These are phyloP conservation scores for Phytopythium ostracodes DNA, from an alignment of 352 stramenopile species.

Conservation along the genomic window DNA sequence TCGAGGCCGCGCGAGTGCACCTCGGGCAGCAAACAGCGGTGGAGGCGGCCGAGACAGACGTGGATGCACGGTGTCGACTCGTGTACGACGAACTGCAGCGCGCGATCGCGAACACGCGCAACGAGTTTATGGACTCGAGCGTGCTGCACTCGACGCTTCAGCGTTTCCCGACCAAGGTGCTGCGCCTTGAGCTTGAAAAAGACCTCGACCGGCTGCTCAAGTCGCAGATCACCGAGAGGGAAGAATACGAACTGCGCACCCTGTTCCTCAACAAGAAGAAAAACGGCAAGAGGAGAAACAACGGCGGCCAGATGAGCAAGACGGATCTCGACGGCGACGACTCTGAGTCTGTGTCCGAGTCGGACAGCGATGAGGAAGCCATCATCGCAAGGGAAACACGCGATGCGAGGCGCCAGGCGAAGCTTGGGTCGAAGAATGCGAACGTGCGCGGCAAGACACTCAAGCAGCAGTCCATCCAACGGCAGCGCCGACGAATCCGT, in stretches of 20 bases:
- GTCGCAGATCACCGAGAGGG: constrained; percentile 76
- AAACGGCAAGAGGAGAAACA: background rate
- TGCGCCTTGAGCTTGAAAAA: constrained; percentile 88
- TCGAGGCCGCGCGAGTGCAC: constrained; percentile 33
- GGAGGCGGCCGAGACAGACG: constrained; percentile 66
- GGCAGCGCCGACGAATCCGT: constrained; percentile 74
- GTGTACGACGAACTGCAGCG: constrained; percentile 90
- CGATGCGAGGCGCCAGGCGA: constrained; percentile 26
- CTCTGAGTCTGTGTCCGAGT: constrained; percentile 44
- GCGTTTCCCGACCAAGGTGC: constrained; percentile 86
- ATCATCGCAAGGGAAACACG: constrained; percentile 49
- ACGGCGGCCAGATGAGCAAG: background rate
- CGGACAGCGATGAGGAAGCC: constrained; percentile 72
- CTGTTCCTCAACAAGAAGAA: constrained; percentile 30
- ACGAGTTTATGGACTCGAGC: constrained; percentile 88
- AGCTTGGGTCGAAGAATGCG: constrained; percentile 22
- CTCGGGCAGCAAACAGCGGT: constrained; percentile 23
- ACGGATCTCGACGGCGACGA: background rate
- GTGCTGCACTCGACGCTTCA: constrained; percentile 89
- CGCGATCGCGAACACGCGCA: constrained; percentile 74
- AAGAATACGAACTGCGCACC: constrained; percentile 51
- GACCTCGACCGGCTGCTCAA: constrained; percentile 89
- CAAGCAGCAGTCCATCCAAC: constrained; percentile 60
- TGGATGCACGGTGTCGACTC: constrained; percentile 84
- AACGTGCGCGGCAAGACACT: constrained; percentile 50